Base-by-base conservation (phyloP, 805 yeast species). In the Ogataea corticis region DNA sequence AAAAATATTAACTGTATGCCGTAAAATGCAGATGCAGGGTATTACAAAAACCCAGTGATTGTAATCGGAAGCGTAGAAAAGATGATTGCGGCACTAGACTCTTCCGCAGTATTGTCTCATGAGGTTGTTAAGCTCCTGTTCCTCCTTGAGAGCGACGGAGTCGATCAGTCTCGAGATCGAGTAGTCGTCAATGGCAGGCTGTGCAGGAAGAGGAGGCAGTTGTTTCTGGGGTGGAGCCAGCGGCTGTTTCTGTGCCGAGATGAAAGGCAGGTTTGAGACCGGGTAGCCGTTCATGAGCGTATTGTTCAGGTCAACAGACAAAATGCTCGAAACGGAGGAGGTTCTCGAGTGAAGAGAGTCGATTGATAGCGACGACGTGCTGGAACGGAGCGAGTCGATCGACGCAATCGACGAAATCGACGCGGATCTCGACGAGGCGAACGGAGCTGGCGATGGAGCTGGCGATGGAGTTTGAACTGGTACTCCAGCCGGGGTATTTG, bases 61-160 rank as follows among this genome's bases (percentile, higher is more conserved):
- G 34, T 18, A 23, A 38, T 7, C 35, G 21, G 18, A 38, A 21
- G 32, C 23, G 7, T 4, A 17, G 23, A 30, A n/a, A 15, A 7
- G 27, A 16, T 25, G 7, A 28, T 13, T 28, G 31, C 13, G 14
- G 31, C 31, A 9, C 29, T 30, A 38, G 13, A n/a, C 13, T 13
- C 35, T 19, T 12, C 41, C 53, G 42, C 68, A 64, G 55, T 66
- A 66, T 46, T 62, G 64, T 56, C 62, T 65, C 54, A 66, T 62
- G 31, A 65, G 48, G 25, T 56, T 57, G 43, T 56, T 61, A 35
- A 66, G 55, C 48, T 66, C 65, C 47, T 58, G 62, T 41, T 66
- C 68, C 50, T 66, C 70, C 21, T 54, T 58, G 34, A 52, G 48
- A n/a, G 69, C 68, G 31, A 58, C 67, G 6, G 62, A 53, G 44